A percentile compares a stretch with the other conserved stretches of the same genome.
These are phyloP conservation scores for Coniella vitis DNA, from an alignment of 2,329 filamentous ascomycete genomes.

Conservation along the genomic window DNA sequence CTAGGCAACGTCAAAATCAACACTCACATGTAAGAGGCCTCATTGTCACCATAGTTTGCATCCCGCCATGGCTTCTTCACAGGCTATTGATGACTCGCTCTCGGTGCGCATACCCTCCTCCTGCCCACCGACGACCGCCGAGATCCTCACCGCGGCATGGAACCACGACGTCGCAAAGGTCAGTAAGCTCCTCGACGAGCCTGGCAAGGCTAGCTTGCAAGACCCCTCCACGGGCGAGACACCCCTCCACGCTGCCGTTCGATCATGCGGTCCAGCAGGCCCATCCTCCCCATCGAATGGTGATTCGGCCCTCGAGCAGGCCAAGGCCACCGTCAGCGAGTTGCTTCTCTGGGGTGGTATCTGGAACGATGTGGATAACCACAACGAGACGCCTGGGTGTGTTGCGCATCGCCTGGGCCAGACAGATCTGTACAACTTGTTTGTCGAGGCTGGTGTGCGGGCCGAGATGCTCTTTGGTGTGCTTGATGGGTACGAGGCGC, in stretches of 20 bases:
- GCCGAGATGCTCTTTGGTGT: constrained; percentile 82
- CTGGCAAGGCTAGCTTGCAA: constrained; percentile 64
- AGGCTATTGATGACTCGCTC: constrained; percentile 39
- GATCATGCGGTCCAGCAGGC: constrained; percentile 51
- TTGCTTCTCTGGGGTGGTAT: constrained; percentile 85
- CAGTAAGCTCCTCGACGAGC: constrained; percentile 59
- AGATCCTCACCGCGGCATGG: constrained; percentile 50
- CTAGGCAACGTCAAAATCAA: neutral
- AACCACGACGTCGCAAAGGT: constrained; percentile 57
- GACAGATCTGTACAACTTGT: constrained; percentile 66
- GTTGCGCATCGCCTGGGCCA: constrained; percentile 66
- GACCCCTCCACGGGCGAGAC: constrained; percentile 81
- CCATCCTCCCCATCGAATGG: constrained; percentile 18
- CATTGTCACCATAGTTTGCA: no score
- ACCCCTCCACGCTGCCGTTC: constrained; percentile 83
- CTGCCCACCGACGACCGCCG: constrained; percentile 43
- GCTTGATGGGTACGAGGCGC: constrained; percentile 72
- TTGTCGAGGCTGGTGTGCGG: constrained; percentile 83
- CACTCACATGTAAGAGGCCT: no score
- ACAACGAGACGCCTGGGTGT: constrained; percentile 87
- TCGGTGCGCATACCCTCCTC: constrained; percentile 44
- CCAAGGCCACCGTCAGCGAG: constrained; percentile 62
- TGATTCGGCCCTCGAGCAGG: constrained; percentile 44
- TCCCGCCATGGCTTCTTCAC: constrained; percentile 7
- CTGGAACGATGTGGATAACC: constrained; percentile 89